Percentiles rank a stretch among this genome's conserved stretches.
Evolutionary conservation across 208 protist genomes (phyloP).

Genomic region (Leishmania guyanensis): DNA sequence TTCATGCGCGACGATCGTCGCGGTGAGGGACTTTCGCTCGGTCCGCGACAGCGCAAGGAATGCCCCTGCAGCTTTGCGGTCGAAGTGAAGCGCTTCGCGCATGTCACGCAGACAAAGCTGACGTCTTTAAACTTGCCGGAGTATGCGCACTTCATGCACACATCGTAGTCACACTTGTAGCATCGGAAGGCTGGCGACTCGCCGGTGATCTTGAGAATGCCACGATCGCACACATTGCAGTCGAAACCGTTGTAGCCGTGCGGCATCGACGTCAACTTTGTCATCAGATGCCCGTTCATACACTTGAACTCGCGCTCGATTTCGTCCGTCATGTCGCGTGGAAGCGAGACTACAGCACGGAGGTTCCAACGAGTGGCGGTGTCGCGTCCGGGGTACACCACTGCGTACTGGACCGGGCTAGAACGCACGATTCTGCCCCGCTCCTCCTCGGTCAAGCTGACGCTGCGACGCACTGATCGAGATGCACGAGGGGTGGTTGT

Average conservation of each 20-base stretch:
- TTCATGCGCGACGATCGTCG: slow-evolving; percentile 80
- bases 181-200: slow-evolving; percentile 80
- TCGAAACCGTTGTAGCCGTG: slow-evolving; percentile 88
- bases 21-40: slow-evolving; percentile 75
- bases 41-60: slow-evolving; percentile 77
- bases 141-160: slow-evolving; percentile 84
- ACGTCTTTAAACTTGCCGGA: slow-evolving; percentile 76
- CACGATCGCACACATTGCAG: slow-evolving; percentile 87
- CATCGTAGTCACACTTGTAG: slow-evolving; percentile 91
- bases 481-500: slow-evolving; percentile 19
- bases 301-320: slow-evolving; percentile 69
- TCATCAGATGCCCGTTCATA: slow-evolving; percentile 89
- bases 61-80: slow-evolving; percentile 76
- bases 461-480: slow-evolving; percentile 49
- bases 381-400: slow-evolving; percentile 77
- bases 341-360: slow-evolving; percentile 72
- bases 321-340: slow-evolving; percentile 61
- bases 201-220: slow-evolving; percentile 68
- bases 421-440: slow-evolving; percentile 59
- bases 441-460: slow-evolving; percentile 41
- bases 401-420: slow-evolving; percentile 72
- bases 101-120: slow-evolving; percentile 86
- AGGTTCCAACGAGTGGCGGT: slow-evolving; percentile 78
- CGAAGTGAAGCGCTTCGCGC: slow-evolving; percentile 81
- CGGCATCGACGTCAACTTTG: slow-evolving; percentile 83